Evolutionary conservation across 352 stramenopile species (phyloP), one percentile per base, ranked within the genome.

Genomic region (Pythium insidiosum): DNA sequence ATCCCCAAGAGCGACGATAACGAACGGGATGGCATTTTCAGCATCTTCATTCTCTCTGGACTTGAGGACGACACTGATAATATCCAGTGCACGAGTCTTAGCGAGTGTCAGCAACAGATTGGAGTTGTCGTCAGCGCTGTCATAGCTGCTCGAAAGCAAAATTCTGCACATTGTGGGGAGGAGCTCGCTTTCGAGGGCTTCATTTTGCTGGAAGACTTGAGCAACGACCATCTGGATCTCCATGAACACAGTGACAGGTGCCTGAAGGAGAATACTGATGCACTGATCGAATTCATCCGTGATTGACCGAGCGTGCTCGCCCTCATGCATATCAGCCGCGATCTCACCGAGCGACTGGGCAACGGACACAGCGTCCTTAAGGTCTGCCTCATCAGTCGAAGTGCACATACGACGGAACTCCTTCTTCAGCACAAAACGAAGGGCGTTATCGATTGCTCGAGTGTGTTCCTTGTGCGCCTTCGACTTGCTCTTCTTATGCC

Each of bases 1-100:
- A 18, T 89, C 64, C 10, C 60, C 61, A 18, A 94, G 64, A 10
- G 78, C 69, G n/a, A 88, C 63, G 9, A 91, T 61, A 9, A 88
- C 58, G 1, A 77, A 67, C 1, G 73, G 73, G 9, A 78, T 50
- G 10, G 73, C 53, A 4, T 73, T 60, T 12, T 84, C 54, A 22
- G 67, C 68, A 15, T 55, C 44, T 19, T 84, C 69, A 15, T 73
- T 59, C 4, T 68, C 58, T 2, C 57, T 52, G 12, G 63, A 68
- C 41, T 88, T 73, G 0, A 90, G 56, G 16, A 84, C 67, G 10
- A 65, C 76, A 38, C 68, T 78, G 25, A 82, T 54, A 39, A 90
- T 83, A 38, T 87, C 75, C 19, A 90, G 45, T 4, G 73, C 58
- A 9, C 78, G 70, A 7, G 60, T 74, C 57, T 87, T 87, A 0